Evolutionary conservation across 495 filamentous ascomycete genomes (phyloP).

Genomic region (Cladorrhinum samala): DNA sequence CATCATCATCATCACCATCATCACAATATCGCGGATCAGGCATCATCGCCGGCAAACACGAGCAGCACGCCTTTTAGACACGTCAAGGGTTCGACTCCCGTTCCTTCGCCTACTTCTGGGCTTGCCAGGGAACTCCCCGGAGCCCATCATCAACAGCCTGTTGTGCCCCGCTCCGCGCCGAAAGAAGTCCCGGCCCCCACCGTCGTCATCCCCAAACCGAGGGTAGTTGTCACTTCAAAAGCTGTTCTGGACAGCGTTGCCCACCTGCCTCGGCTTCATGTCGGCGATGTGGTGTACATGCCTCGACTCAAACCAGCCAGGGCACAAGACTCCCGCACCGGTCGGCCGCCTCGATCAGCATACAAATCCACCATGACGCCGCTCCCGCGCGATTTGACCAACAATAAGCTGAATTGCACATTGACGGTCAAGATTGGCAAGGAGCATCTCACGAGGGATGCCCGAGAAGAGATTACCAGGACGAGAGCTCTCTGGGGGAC

Average conservation of each 20-base stretch:
- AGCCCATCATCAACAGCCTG: slow-evolving; percentile 31
- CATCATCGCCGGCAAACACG: slow-evolving; percentile 38
- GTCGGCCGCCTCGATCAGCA: slow-evolving; percentile 51
- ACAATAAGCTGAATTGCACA: slow-evolving; percentile 82
- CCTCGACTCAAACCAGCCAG: slow-evolving; percentile 52
- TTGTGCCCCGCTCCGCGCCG: slow-evolving; percentile 21
- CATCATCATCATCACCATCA: slow-evolving; percentile 73
- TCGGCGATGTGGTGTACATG: slow-evolving; percentile 55
- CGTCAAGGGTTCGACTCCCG: slow-evolving; percentile 42
- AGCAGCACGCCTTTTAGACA: slow-evolving; percentile 34
- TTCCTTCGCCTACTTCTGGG: slow-evolving; percentile 49
- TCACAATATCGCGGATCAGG: slow-evolving; percentile 62
- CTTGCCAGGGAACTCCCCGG: slow-evolving; percentile 41
- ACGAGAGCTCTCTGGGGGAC: slow-evolving; percentile 83
- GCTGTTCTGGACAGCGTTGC: slow-evolving; percentile 63
- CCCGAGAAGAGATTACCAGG: slow-evolving; percentile 74
- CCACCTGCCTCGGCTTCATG: slow-evolving; percentile 66
- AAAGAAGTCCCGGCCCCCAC: slow-evolving; percentile 31
- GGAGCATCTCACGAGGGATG: slow-evolving; percentile 58
- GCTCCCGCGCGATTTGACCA: slow-evolving; percentile 61
- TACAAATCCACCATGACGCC: slow-evolving; percentile 68
- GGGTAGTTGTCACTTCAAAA: slow-evolving; percentile 57
- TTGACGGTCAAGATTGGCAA: slow-evolving; percentile 81
- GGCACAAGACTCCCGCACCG: slow-evolving; percentile 40
- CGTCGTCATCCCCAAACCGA: slow-evolving; percentile 52